phyloP scores from a whole-genome alignment of 2,329 filamentous ascomycete species.

The Alternaria sp. region DNA sequence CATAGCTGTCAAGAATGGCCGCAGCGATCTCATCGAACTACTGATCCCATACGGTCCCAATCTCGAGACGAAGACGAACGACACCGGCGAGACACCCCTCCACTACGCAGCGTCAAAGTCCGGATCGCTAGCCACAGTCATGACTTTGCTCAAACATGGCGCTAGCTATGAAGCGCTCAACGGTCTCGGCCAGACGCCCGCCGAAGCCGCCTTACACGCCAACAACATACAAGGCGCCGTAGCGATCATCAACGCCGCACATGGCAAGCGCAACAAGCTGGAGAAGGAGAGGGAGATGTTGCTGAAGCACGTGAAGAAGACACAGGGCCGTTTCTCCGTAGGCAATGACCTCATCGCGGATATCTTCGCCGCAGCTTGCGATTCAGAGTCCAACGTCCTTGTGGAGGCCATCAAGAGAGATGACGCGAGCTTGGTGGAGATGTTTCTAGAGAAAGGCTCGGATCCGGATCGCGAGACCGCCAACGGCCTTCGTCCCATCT shows the following conservation, averaged over 20 bases:
- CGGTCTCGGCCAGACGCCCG: conserved; percentile 29
- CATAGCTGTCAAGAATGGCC: conserved; percentile 36
- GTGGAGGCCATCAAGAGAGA: conserved; percentile 42
- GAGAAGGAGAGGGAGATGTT: conserved; percentile 43
- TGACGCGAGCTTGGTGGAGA: conserved; percentile 33
- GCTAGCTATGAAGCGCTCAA: conserved; percentile 36
- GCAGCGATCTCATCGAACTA: conserved; percentile 33
- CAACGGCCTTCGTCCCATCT: conserved; percentile 34
- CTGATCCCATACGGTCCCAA: conserved; percentile 31
- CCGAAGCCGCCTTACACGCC: conserved; percentile 34
- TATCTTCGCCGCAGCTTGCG: conserved; percentile 42
- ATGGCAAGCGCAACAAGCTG: conserved; percentile 31
- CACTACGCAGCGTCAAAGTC: conserved; percentile 41
- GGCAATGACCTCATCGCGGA: conserved; percentile 43
- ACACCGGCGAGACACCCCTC: conserved; percentile 38
- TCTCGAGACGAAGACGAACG: conserved; percentile 28
- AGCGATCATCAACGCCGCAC: conserved; percentile 40
- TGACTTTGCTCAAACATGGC: conserved; percentile 34
- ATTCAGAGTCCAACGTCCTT: conserved; percentile 41
- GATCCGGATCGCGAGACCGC: conserved; percentile 36
- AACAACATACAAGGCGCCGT: conserved; percentile 40
- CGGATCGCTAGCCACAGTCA: conserved; percentile 29
- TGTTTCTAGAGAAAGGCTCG: conserved; percentile 40
- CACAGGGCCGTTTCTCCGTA: conserved; percentile 34
- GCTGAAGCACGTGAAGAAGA: conserved; percentile 37